Conservation (phyloP, 352 stramenopile species). For the Discostella stelligera region DNA sequence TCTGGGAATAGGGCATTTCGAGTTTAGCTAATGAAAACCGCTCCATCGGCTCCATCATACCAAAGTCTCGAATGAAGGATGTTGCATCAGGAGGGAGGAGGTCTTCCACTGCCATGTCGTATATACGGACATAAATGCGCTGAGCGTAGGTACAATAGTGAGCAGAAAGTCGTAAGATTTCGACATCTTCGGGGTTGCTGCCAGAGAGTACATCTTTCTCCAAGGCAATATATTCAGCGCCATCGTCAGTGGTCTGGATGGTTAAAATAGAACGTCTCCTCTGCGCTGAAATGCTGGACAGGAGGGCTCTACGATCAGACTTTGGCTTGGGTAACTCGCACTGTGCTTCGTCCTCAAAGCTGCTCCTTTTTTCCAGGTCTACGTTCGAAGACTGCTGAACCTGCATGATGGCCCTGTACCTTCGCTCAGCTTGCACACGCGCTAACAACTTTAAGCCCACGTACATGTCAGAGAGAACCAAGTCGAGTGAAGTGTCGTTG, state of each 20-base stretch:
- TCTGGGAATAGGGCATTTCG: slow-evolving; percentile 29
- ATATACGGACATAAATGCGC: slow-evolving; percentile 30
- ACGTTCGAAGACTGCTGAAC: slow-evolving; percentile 7
- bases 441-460: slow-evolving; percentile 39
- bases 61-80: slow-evolving; percentile 32
- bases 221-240: slow-evolving; percentile 4
- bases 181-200: slow-evolving; percentile 17
- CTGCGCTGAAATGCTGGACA: not conserved
- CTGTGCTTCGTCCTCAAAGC: not conserved
- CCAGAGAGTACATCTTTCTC: slow-evolving; percentile 20
- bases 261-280: slow-evolving; percentile 21
- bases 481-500: slow-evolving; percentile 43
- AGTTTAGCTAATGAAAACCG: slow-evolving; percentile 26
- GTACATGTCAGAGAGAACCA: slow-evolving; percentile 49
- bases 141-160: slow-evolving; percentile 42
- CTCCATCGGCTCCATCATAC: slow-evolving; percentile 13
- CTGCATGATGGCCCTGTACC: slow-evolving; percentile 26
- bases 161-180: slow-evolving; percentile 11
- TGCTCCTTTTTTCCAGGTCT: not conserved
- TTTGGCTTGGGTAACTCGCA: not conserved
- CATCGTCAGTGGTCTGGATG: slow-evolving; percentile 18
- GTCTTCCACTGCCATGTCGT: slow-evolving; percentile 16
- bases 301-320: not conserved
- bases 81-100: slow-evolving; percentile 25
- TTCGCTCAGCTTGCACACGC: slow-evolving; percentile 41